A percentile compares a stretch with the other conserved stretches of the same genome.
Evolutionary conservation across 768 basidiomycete genomes (phyloP).

Genomic region (Psilocybe sp.): DNA sequence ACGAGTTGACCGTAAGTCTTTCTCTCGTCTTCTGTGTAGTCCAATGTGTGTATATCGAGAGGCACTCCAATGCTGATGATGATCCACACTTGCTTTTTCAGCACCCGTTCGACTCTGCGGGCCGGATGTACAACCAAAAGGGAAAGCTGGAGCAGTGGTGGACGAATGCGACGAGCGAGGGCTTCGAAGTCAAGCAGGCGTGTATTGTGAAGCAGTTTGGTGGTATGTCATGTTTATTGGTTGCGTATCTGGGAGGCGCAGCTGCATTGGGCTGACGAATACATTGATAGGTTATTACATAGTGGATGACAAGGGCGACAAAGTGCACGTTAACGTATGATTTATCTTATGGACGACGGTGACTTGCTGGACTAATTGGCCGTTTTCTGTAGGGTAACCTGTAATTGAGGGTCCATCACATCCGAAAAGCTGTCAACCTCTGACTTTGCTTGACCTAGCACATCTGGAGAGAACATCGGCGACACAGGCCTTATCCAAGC

Average conservation of each 20-base stretch:
- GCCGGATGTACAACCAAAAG: slow-evolving; percentile 84
- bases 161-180: slow-evolving; percentile 82
- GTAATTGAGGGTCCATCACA: too few relatives aligned
- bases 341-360: too few relatives aligned
- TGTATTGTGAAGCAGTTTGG: slow-evolving; percentile 93
- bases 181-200: slow-evolving; percentile 77
- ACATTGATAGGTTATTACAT: slow-evolving; percentile 66
- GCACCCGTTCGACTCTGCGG: slow-evolving; percentile 91
- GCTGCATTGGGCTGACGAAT: too few relatives aligned
- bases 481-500: slow-evolving; percentile 84
- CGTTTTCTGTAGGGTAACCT: slow-evolving; percentile 63
- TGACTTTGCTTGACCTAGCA: slow-evolving; percentile 41
- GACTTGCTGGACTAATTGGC: too few relatives aligned
- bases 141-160: slow-evolving; percentile 92
- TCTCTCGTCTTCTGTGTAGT: too few relatives aligned
- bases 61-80: too few relatives aligned
- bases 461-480: slow-evolving; percentile 90
- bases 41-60: too few relatives aligned
- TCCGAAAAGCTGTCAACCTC: too few relatives aligned
- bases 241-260: too few relatives aligned
- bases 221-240: slow-evolving; percentile 34
- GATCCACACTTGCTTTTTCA: too few relatives aligned
- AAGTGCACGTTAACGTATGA: slow-evolving; percentile 81
- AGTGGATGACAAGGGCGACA: slow-evolving; percentile 81
- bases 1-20: slow-evolving; percentile 78